Percentiles rank a stretch among this genome's conserved stretches.
These are phyloP conservation scores for Wakefieldia striispora DNA, from an alignment of 768 basidiomycete genomes.

Conservation along the genomic window DNA sequence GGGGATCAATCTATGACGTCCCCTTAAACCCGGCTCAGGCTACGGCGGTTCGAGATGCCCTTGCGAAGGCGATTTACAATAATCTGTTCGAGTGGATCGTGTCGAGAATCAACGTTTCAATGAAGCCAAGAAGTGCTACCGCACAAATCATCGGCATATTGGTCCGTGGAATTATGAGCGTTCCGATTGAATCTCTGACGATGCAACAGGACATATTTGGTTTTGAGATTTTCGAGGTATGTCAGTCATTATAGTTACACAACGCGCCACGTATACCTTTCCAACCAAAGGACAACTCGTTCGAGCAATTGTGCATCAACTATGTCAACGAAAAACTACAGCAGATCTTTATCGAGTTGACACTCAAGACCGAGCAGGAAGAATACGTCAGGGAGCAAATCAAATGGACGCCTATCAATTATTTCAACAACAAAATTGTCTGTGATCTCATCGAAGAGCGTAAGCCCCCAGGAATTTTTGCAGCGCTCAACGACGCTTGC, in stretches of 20 bases:
- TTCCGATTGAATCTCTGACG: not conserved
- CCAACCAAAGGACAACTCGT: slow-evolving; percentile 79
- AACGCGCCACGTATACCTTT: not conserved
- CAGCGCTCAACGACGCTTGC: slow-evolving; percentile 97
- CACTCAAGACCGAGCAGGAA: slow-evolving; percentile 98
- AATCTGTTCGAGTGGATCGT: slow-evolving; percentile 99
- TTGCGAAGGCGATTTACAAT: slow-evolving; percentile 96
- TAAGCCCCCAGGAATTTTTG: slow-evolving; percentile 95
- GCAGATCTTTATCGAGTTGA: slow-evolving; percentile 98
- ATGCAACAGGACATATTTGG: slow-evolving; percentile 87
- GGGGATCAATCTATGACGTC: slow-evolving; percentile 97
- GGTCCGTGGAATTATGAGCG: slow-evolving; percentile 38
- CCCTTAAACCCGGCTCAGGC: slow-evolving; percentile 94
- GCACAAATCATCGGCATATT: slow-evolving; percentile 91
- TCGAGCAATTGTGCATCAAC: slow-evolving; percentile 99
- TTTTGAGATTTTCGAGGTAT: slow-evolving; percentile 95
- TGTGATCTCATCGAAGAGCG: slow-evolving; percentile 98
- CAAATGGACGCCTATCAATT: slow-evolving; percentile 99
- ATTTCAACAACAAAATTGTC: slow-evolving; percentile 97
- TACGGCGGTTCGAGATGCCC: slow-evolving; percentile 80
- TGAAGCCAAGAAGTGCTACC: slow-evolving; percentile 78
- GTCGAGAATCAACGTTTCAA: slow-evolving; percentile 90
- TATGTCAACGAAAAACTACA: slow-evolving; percentile 99
- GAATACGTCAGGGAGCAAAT: slow-evolving; percentile 98
- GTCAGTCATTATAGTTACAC: slow-evolving; percentile 9